Evolutionary conservation across 371 early-diverging fungal species (phyloP).

Genomic region (Apophysomyces ossiformis): DNA sequence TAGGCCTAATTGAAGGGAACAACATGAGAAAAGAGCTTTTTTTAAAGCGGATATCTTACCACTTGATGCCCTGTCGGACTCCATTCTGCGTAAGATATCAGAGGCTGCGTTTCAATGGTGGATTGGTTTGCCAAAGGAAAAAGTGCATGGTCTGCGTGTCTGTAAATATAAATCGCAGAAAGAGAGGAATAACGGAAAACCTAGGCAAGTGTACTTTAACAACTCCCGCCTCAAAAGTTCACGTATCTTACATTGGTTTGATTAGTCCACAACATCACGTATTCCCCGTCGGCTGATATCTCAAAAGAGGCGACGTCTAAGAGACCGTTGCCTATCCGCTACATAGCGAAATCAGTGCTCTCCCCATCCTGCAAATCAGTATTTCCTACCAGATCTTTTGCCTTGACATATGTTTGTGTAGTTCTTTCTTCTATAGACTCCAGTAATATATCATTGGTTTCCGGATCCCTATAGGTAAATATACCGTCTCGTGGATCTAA

Average conservation of each 20-base stretch:
- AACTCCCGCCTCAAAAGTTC: neutral
- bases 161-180: conserved; percentile 81
- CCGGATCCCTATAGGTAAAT: conserved; percentile 48
- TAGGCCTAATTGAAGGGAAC: conserved; percentile 59
- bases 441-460: conserved; percentile 50
- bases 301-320: conserved; percentile 47
- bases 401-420: conserved; percentile 34
- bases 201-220: conserved; percentile 26
- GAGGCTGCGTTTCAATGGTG: conserved; percentile 35
- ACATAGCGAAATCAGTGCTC: neutral
- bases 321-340: conserved; percentile 23
- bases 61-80: conserved; percentile 82
- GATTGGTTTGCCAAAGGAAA: conserved; percentile 61
- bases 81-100: conserved; percentile 74
- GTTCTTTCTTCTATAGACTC: conserved; percentile 38
- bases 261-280: conserved; percentile 74
- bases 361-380: neutral
- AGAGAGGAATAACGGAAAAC: conserved; percentile 87
- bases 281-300: conserved; percentile 81
- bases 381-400: conserved; percentile 30
- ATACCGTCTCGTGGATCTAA: conserved; percentile 53
- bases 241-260: conserved; percentile 45
- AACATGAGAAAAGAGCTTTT: neutral
- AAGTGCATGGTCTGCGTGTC: conserved; percentile 56
- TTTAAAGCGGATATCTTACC: conserved; percentile 20